Evolutionary conservation across 2,329 filamentous ascomycete genomes (phyloP).

Genomic region (Stenocarpella maydis): DNA sequence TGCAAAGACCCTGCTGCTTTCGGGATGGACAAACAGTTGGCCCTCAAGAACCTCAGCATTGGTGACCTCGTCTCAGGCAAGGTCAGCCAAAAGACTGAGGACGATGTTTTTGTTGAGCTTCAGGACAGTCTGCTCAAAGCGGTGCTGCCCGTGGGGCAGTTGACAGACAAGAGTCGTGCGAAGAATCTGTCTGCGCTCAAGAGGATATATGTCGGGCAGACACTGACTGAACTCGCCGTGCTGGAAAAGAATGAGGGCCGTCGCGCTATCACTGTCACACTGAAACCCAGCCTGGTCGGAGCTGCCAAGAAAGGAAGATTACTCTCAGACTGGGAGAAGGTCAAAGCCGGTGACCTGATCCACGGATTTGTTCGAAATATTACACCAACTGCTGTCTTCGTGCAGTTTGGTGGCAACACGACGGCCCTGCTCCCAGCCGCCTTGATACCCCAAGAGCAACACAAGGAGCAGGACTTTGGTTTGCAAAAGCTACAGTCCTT

Average conservation of each 20-base stretch:
- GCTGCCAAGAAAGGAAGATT: slow-evolving; percentile 77
- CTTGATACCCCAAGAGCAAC: slow-evolving; percentile 75
- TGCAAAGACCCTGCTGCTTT: slow-evolving; percentile 90
- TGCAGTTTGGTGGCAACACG: slow-evolving; percentile 84
- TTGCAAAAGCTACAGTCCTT: slow-evolving; percentile 80
- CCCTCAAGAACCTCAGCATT: slow-evolving; percentile 75
- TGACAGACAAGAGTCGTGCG: slow-evolving; percentile 83
- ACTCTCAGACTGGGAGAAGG: slow-evolving; percentile 74
- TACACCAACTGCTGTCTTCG: slow-evolving; percentile 80
- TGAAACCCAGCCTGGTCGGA: slow-evolving; percentile 83
- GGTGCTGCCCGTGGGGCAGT: slow-evolving; percentile 77
- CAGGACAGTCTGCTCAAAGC: slow-evolving; percentile 78
- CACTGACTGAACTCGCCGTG: slow-evolving; percentile 80
- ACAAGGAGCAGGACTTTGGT: slow-evolving; percentile 77
- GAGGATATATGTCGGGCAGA: slow-evolving; percentile 85
- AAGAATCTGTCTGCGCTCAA: slow-evolving; percentile 82
- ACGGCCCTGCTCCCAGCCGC: slow-evolving; percentile 83
- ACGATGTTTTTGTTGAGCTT: slow-evolving; percentile 81
- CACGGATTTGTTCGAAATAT: slow-evolving; percentile 88
- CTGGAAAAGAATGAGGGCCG: slow-evolving; percentile 85
- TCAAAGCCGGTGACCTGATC: slow-evolving; percentile 72
- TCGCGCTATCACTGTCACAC: slow-evolving; percentile 77
- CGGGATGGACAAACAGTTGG: slow-evolving; percentile 77
- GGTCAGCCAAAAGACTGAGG: slow-evolving; percentile 81
- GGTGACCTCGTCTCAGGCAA: slow-evolving; percentile 80